Evolutionary conservation across 2,329 filamentous ascomycete species (phyloP).

Genomic region (Neonectria punicea): DNA sequence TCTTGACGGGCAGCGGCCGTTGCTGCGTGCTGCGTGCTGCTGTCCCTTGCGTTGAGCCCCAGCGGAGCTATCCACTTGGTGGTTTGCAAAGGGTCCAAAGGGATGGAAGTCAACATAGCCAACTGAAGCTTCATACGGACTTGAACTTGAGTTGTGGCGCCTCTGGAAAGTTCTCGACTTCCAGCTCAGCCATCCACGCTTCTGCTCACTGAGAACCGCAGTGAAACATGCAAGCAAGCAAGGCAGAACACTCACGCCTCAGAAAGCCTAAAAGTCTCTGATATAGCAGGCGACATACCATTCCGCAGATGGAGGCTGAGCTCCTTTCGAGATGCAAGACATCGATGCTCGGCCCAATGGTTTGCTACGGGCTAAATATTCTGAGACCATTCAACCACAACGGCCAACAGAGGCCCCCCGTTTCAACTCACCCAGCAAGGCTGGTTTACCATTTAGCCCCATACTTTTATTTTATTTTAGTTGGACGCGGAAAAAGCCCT

Average conservation of each 20-base stretch:
- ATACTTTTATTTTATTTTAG: neutral
- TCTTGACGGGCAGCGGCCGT: conserved; percentile 1
- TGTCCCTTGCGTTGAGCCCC: neutral
- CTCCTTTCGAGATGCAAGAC: neutral
- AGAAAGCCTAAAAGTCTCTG: neutral
- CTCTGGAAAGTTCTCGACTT: neutral
- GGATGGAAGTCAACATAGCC: neutral
- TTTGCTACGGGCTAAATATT: neutral
- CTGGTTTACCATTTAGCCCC: neutral
- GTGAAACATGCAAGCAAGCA: neutral
- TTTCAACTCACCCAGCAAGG: neutral
- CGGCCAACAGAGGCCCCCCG: neutral
- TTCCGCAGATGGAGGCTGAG: neutral
- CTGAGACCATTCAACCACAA: neutral
- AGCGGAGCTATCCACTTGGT: neutral
- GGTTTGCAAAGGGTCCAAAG: neutral
- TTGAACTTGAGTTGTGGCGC: neutral
- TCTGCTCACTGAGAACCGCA: neutral
- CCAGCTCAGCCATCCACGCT: neutral
- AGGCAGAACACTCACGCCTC: neutral
- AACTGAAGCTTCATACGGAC: neutral
- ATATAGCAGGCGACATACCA: neutral
- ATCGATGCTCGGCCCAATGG: neutral
- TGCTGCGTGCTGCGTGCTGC: neutral
- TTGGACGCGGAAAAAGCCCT: neutral